phyloP scores from a whole-genome alignment of 139 green algal species.

The Asterochloris sp. region DNA sequence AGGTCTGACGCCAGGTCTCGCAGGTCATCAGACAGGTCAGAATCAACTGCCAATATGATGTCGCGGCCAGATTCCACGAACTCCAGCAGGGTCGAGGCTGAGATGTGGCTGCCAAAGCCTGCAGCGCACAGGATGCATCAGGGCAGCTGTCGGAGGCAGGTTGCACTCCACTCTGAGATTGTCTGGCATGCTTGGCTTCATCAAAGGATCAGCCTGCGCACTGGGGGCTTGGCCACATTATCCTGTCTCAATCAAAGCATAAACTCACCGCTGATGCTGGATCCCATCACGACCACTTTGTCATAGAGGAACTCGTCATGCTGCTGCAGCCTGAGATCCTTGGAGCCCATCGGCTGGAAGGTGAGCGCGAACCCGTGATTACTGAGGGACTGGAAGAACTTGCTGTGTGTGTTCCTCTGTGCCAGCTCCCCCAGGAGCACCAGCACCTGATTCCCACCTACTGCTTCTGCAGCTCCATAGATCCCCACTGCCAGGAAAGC shows the following conservation, averaged over 20 bases:
- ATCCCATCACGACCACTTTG: constrained; percentile 69
- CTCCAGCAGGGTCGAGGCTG: constrained; percentile 59
- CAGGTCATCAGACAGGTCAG: constrained; percentile 45
- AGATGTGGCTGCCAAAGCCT: constrained; percentile 65
- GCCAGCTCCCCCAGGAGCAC: constrained; percentile 40
- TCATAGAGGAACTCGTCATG: constrained; percentile 84
- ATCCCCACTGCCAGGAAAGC: not conserved
- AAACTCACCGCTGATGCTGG: constrained; percentile 8
- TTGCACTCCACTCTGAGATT: no score
- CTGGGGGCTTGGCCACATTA: no score
- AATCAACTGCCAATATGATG: constrained; percentile 67
- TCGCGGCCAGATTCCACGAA: constrained; percentile 84
- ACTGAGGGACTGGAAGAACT: constrained; percentile 46
- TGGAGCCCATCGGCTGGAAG: constrained; percentile 42
- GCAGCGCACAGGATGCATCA: not conserved
- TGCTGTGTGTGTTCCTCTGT: constrained; percentile 39
- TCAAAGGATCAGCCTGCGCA: no score
- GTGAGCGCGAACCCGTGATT: constrained; percentile 41
- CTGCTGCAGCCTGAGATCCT: constrained; percentile 58
- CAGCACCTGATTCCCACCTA: constrained; percentile 36
- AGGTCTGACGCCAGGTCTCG: constrained; percentile 54
- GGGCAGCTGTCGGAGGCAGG: not conserved
- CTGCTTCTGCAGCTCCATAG: not conserved
- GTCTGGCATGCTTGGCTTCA: no score
- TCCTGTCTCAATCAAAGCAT: no score